Evolutionary conservation across 495 filamentous ascomycete genomes (phyloP), one percentile per base, ranked within the genome.

Genomic region (Ascobolus immersus): DNA sequence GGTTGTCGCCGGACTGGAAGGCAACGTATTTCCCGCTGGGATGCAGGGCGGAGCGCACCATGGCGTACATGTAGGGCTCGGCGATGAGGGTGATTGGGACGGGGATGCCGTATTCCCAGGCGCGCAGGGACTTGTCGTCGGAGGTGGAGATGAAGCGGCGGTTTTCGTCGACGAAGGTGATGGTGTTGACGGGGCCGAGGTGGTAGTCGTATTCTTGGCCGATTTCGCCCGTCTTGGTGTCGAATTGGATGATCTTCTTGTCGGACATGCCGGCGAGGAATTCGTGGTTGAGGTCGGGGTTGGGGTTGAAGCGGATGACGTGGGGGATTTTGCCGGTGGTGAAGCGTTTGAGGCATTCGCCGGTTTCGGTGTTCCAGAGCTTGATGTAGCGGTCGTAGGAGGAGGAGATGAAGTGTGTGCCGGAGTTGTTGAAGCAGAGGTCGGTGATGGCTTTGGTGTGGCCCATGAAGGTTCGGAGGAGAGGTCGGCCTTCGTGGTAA

Each of bases 161-260:
- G 54, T 78, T 77, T 34, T 89, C 70, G 52, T 92, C 86, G 42
- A 89, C 79, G 52, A 93, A 96, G 23, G 80, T 90, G 45, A 94
- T 76, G 6, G 84, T 94, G 57, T 94, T 94, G 60, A 99, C 69
- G n/a, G 84, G 76, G 24, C 77, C 82, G 33, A 99, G 58, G 47
- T 99, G 86, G 56, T 94, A 82, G 52, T 94, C 82, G 55, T 99
- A 99, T 61, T 94, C 86, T 48, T 99, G 86, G 24, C 90, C 75
- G 25, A 82, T 59, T 43, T 89, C 73, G 39, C 70, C 69, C 6
- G 70, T 71, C 12, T 86, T 66, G 6, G 73, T 82, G 51, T 99
- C 86, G 55, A 90, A 99, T 48, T 99, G 86, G 20, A 99, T 65
- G 42, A 99, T 99, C 59, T 91, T 84, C 55, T 96, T 94, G 56